These are phyloP conservation scores for Corynascus novoguineensis DNA, from an alignment of 495 filamentous ascomycete genomes.

Conservation along the genomic window DNA sequence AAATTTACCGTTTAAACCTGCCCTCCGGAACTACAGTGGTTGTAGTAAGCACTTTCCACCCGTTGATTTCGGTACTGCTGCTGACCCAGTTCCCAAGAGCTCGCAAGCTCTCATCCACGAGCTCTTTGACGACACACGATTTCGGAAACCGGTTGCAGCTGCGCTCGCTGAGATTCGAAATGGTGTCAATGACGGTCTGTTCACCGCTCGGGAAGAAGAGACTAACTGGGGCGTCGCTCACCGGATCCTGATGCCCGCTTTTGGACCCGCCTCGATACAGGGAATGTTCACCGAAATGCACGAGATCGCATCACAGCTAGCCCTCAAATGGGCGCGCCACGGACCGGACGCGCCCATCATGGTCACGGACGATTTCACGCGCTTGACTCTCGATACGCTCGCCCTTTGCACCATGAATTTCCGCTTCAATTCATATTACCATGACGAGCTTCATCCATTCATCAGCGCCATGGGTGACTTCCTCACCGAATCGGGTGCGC, in stretches of 20 bases:
- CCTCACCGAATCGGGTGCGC: conserved; percentile 49
- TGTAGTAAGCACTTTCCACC: conserved; percentile 12
- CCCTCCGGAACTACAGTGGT: conserved; percentile 9
- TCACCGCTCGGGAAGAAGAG: conserved; percentile 58
- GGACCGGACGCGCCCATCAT: conserved; percentile 52
- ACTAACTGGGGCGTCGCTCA: conserved; percentile 69
- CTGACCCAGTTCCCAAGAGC: background rate
- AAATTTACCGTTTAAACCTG: conserved; percentile 21
- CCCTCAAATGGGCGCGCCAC: conserved; percentile 67
- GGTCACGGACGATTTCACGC: conserved; percentile 67
- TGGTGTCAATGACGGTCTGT: conserved; percentile 60
- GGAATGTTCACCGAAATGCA: conserved; percentile 73
- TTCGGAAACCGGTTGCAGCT: conserved; percentile 49
- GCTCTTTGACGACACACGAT: conserved; percentile 62
- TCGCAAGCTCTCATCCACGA: conserved; percentile 56
- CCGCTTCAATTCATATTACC: conserved; percentile 72
- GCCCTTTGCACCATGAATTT: conserved; percentile 68
- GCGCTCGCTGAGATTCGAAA: conserved; percentile 48
- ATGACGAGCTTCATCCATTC: conserved; percentile 61
- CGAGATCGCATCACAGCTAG: conserved; percentile 64
- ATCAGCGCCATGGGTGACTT: conserved; percentile 58
- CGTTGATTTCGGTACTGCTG: background rate
- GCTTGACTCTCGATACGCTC: conserved; percentile 66
- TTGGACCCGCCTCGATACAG: conserved; percentile 65
- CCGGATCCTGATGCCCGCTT: conserved; percentile 59